Evolutionary conservation across 768 basidiomycete species (phyloP).

Genomic region (Termitomyces sp.): DNA sequence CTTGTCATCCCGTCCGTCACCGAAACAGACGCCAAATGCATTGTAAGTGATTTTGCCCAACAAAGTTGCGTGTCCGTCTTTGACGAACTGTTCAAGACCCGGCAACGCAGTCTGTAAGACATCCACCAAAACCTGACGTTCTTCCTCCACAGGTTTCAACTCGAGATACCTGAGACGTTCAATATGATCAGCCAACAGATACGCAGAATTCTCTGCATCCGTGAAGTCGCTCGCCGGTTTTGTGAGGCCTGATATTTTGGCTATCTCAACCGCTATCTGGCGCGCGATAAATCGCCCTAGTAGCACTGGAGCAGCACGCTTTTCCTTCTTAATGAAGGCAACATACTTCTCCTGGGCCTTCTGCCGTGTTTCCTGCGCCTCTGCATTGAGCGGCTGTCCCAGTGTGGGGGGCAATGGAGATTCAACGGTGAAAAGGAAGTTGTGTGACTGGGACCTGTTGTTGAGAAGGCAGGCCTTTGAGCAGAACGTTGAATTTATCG

Average conservation of each 20-base stretch:
- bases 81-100: constrained; percentile 67
- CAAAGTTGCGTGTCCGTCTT: constrained; percentile 54
- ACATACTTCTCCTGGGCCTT: constrained; percentile 57
- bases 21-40: constrained; percentile 65
- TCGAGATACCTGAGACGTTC: constrained; percentile 71
- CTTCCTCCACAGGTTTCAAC: constrained; percentile 40
- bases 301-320: constrained; percentile 44
- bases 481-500: constrained; percentile 62
- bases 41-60: constrained; percentile 75
- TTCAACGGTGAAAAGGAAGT: constrained; percentile 67
- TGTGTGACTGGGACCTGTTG: constrained; percentile 55
- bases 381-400: constrained; percentile 19
- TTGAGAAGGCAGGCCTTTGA: constrained; percentile 59
- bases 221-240: constrained; percentile 32
- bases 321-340: constrained; percentile 45
- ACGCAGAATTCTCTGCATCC: constrained; percentile 45
- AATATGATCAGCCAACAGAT: constrained; percentile 68
- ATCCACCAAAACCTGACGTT: constrained; percentile 41
- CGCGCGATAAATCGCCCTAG: constrained; percentile 69
- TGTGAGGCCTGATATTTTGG: constrained; percentile 36
- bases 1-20: constrained; percentile 64
- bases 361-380: constrained; percentile 37
- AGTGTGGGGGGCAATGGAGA: constrained; percentile 49
- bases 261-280: constrained; percentile 60
- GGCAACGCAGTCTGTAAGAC: constrained; percentile 60